phyloP scores from a whole-genome alignment of 139 green algal genomes.

The Chlorella sp. region DNA sequence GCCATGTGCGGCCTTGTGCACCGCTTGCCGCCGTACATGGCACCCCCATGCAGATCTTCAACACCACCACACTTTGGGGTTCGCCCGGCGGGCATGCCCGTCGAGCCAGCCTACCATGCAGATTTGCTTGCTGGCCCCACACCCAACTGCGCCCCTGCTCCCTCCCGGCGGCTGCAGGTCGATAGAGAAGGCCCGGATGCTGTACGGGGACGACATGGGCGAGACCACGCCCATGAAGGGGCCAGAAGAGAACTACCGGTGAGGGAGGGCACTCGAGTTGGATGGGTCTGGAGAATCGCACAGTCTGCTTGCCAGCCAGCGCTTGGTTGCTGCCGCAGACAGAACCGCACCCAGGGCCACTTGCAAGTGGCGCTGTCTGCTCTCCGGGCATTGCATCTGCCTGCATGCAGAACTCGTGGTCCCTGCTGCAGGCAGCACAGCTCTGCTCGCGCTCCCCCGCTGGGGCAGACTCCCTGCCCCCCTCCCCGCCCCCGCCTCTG shows the following conservation, averaged over 20 bases:
- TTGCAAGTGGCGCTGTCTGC: too few relatives aligned
- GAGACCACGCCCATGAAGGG: not conserved
- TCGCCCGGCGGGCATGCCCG: too few relatives aligned
- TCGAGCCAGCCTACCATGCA: too few relatives aligned
- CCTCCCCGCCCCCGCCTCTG: not conserved
- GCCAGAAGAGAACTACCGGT: constrained; percentile 24
- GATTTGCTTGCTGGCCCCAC: not conserved
- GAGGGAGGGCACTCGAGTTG: not conserved
- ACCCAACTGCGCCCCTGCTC: not conserved
- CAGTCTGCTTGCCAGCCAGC: not conserved
- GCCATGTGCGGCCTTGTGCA: too few relatives aligned
- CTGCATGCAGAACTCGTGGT: too few relatives aligned
- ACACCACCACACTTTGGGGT: too few relatives aligned
- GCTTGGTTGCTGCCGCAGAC: too few relatives aligned
- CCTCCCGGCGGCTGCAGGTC: not conserved
- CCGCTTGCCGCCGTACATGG: too few relatives aligned
- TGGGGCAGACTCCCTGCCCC: not conserved
- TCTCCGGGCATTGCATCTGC: too few relatives aligned
- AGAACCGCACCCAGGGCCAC: too few relatives aligned
- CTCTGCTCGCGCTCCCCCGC: too few relatives aligned
- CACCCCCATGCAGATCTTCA: too few relatives aligned
- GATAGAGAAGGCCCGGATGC: constrained; percentile 13
- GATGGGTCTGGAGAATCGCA: not conserved
- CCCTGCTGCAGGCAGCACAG: not conserved
- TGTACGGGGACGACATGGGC: constrained; percentile 10